Evolutionary conservation across 2,329 filamentous ascomycete genomes (phyloP).

Genomic region (Fonsecaea pedrosoi): DNA sequence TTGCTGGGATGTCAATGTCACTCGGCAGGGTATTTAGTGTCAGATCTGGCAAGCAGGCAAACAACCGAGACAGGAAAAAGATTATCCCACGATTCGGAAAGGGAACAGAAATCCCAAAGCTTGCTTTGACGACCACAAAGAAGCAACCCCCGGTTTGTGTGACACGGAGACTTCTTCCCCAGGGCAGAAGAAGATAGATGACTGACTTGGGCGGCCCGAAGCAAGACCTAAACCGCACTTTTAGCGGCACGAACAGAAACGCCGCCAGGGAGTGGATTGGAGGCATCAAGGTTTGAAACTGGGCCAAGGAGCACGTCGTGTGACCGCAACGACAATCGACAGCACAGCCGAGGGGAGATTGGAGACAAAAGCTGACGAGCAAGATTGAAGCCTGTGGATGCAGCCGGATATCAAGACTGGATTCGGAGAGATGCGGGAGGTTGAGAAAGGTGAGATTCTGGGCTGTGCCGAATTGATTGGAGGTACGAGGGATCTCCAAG

Average conservation of each 20-base stretch:
- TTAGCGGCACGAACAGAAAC: neutral
- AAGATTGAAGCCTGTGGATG: neutral
- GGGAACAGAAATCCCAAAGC: slow-evolving; percentile 15
- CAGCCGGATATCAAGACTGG: slow-evolving; percentile 30
- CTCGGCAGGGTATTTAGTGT: slow-evolving; percentile 1
- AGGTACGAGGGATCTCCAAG: slow-evolving; percentile 12
- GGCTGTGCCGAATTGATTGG: slow-evolving; percentile 10
- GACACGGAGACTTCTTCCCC: slow-evolving; percentile 15
- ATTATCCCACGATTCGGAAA: slow-evolving; percentile 18
- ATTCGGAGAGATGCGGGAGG: slow-evolving; percentile 22
- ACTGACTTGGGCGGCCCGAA: neutral
- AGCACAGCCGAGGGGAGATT: neutral
- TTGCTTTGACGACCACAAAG: slow-evolving; percentile 21
- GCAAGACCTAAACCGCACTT: neutral
- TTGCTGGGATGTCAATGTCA: neutral
- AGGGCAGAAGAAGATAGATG: neutral
- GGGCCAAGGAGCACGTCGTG: slow-evolving; percentile 8
- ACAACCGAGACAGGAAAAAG: slow-evolving; percentile 23
- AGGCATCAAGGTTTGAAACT: slow-evolving; percentile 8
- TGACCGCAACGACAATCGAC: slow-evolving; percentile 7
- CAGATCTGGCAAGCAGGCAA: slow-evolving; percentile 4
- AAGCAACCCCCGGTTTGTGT: neutral
- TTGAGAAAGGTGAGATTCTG: slow-evolving; percentile 14
- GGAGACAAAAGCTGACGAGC: neutral
- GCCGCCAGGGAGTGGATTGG: neutral